Percentiles rank a stretch among this genome's conserved stretches.
These are phyloP conservation scores for Cochlearia excelsa DNA, from an alignment of 345 rosid genomes.

Conservation along the genomic window DNA sequence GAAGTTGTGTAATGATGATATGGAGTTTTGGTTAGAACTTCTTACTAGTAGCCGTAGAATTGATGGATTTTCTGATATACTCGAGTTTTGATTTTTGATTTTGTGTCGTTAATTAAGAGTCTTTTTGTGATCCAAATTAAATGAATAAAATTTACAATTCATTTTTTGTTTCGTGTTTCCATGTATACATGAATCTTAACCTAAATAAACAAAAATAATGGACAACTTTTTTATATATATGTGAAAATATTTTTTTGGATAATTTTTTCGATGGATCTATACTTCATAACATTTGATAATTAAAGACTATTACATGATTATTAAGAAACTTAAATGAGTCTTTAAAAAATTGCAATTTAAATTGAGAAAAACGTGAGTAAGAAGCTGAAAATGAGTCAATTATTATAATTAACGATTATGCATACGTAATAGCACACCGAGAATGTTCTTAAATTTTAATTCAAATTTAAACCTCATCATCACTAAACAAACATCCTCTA, in stretches of 20 bases:
- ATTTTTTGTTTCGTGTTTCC: not conserved
- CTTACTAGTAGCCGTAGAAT: slow-evolving; percentile 39
- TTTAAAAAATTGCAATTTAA: not conserved
- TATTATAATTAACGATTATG: slow-evolving; percentile 1
- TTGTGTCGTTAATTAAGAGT: slow-evolving; percentile 9
- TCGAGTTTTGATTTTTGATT: slow-evolving; percentile 36
- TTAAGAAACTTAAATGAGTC: not conserved
- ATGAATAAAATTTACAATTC: slow-evolving; percentile 14
- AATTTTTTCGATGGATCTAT: too few relatives aligned
- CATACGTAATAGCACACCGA: slow-evolving; percentile 20
- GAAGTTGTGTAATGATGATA: slow-evolving; percentile 35
- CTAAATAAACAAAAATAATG: too few relatives aligned
- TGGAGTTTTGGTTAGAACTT: slow-evolving; percentile 57
- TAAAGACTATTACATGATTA: too few relatives aligned
- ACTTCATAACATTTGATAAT: too few relatives aligned
- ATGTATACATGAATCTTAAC: not conserved
- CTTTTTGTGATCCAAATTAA: slow-evolving; percentile 20
- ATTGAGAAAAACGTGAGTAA: slow-evolving; percentile 16
- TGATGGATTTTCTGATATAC: slow-evolving; percentile 42
- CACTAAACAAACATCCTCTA: not conserved
- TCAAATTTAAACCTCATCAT: slow-evolving; percentile 5
- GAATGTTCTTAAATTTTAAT: not conserved
- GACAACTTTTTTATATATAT: too few relatives aligned
- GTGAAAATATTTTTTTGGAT: too few relatives aligned
- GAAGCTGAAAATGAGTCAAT: not conserved